These are phyloP conservation scores for Podospora fimiseda DNA, from an alignment of 495 filamentous ascomycete species.

Conservation along the genomic window DNA sequence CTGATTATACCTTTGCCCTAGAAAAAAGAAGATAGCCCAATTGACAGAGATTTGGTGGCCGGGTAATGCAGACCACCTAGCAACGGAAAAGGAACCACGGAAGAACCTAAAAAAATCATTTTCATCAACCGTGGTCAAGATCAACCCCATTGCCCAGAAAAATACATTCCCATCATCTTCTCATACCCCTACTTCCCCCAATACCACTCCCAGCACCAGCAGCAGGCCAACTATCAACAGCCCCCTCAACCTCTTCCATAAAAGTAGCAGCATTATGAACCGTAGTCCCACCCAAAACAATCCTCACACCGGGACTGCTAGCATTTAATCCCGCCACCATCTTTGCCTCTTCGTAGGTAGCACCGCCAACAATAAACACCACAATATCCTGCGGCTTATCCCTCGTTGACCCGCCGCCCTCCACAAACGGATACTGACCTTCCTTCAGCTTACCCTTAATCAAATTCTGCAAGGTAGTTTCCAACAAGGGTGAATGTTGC, in stretches of 20 bases:
- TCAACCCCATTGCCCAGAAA: too few relatives aligned
- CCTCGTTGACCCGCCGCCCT: constrained; percentile 71
- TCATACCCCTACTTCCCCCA: constrained; percentile 31
- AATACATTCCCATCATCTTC: too few relatives aligned
- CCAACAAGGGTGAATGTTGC: constrained; percentile 85
- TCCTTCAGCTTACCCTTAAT: constrained; percentile 85
- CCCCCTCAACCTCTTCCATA: constrained; percentile 78
- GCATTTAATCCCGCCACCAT: constrained; percentile 89
- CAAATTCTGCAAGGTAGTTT: constrained; percentile 80
- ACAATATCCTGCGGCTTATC: constrained; percentile 97
- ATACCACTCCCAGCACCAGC: constrained; percentile 62
- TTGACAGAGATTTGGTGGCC: too few relatives aligned
- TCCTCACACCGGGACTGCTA: constrained; percentile 75
- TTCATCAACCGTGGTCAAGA: too few relatives aligned
- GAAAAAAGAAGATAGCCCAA: too few relatives aligned
- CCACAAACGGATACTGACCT: constrained; percentile 84
- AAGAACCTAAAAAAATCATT: too few relatives aligned
- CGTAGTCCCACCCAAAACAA: constrained; percentile 79
- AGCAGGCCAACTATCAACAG: constrained; percentile 76
- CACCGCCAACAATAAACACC: constrained; percentile 87
- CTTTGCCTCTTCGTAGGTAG: constrained; percentile 95
- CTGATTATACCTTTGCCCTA: too few relatives aligned
- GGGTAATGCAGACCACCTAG: too few relatives aligned
- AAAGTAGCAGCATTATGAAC: constrained; percentile 84
- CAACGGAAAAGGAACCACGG: too few relatives aligned